phyloP scores from a whole-genome alignment of 305 asterid species.

The Fraxinus floribunda region DNA sequence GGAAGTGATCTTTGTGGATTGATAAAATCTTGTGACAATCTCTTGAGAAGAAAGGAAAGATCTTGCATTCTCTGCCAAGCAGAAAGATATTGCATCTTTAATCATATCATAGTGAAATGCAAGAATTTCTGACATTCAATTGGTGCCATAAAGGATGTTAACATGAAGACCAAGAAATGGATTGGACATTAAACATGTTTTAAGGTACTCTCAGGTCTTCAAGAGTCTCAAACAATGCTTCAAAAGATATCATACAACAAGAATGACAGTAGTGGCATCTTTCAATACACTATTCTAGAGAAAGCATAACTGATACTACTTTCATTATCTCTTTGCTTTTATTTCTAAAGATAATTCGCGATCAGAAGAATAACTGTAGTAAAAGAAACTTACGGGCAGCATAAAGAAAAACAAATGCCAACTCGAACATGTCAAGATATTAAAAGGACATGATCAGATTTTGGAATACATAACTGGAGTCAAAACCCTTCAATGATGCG shows the following conservation, averaged over 20 bases:
- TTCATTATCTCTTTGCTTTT: slow-evolving; percentile 1
- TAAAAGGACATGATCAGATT: background rate
- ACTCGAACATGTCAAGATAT: background rate
- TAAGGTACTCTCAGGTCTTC: background rate
- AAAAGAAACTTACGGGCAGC: background rate
- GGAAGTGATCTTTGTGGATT: slow-evolving; percentile 91
- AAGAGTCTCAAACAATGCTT: background rate
- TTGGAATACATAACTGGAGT: background rate
- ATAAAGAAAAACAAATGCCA: background rate
- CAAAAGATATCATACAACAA: background rate
- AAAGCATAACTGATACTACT: background rate
- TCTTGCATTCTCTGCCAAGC: slow-evolving; percentile 82
- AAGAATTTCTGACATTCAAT: background rate
- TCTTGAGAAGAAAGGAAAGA: slow-evolving; percentile 89
- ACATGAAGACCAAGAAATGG: background rate
- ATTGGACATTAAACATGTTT: slow-evolving; percentile 3
- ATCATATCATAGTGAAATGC: background rate
- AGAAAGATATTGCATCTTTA: slow-evolving; percentile 23
- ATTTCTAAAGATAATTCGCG: background rate
- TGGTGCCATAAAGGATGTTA: background rate
- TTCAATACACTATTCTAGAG: background rate
- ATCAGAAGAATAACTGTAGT: background rate
- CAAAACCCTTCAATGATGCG: background rate
- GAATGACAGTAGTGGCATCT: background rate
- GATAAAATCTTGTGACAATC: slow-evolving; percentile 70